Evolutionary conservation across 2,329 filamentous ascomycete genomes (phyloP), one percentile per base, ranked within the genome.

Genomic region (Trichoderma polysporum): DNA sequence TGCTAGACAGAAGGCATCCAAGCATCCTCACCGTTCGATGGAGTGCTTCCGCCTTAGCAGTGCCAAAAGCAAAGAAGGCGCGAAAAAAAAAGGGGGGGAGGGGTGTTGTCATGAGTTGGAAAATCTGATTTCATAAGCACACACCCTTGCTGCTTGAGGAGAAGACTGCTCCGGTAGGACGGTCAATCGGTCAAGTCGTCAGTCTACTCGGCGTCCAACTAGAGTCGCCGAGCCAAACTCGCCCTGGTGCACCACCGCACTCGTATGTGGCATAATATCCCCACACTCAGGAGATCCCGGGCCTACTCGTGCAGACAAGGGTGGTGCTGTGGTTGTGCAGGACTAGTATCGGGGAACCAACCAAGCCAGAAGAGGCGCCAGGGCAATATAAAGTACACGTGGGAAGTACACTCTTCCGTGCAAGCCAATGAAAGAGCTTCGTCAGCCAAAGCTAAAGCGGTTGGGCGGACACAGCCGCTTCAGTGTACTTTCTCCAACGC

Each of bases 381-480:
- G 31, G 39, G 54, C 41, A 58, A 58, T 58, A 52, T 58, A 49
- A 52, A 59, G 33, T 15, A 59, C 63, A 66, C 63, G 63, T 66
- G 63, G 63, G 45, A 59, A 39, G 63, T n/a, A 29, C 53, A 25
- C 63, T 47, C 53, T 31, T 58, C 13, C 31, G 53, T 37, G 57
- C 56, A 58, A 68, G n/a, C 52, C 45, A 57, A 65, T 57, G 62
- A 41, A 49, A 41, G 52, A 17, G 35, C 25, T 25, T 25, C 37
- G 22, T 47, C 50, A 37, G 41, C 50, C 27, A 29, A 61, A 37
- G 31, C 22, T 50, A 50, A 35, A 61, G 41, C 45, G 58, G 58
- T 29, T 49, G 35, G 52, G 49, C 62, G 62, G 62, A 39, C 62
- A 57, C 62, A 57, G 62, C 62, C 62, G 62, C 53, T 37, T 50